Evolutionary conservation across 441 rosid species (phyloP), one percentile per base, ranked within the genome.

Genomic region (Iberis amara): DNA sequence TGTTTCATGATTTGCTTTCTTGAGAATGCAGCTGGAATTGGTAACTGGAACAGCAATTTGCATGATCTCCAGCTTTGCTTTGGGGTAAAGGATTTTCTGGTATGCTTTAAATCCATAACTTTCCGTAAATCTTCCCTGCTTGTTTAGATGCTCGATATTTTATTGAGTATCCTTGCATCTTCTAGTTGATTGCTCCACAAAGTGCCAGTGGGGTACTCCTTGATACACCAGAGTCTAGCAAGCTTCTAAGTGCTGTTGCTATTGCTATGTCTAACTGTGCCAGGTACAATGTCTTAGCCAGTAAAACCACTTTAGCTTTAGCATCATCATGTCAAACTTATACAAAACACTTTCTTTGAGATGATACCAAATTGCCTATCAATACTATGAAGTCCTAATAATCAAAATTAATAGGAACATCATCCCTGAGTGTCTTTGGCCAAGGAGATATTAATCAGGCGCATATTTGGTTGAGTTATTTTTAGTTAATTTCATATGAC

Each of bases 161-260:
- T 13, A 15, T 35, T 44, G 38, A 8, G 50, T 55, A 14, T 27
- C 24, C 59, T 55, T 68, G 56, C 59, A 27, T 61, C 64, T 43
- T 35, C 64, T 69, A 89, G 99, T 79, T 89, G 39, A 87, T 89
- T 65, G 85, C 86, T 62, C 94, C 97, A 68, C 99, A 83, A 71
- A 89, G 97, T 85, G 99, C 92, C 61, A 94, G 96, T 11, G 96
- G 97, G 39, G 96, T 94, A 57, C 79, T 94, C 70, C 95, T 89
- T 62, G 86, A 89, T 83, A 70, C 90, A 38, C 95, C 94, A 0
- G 96, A 94, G 79, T 87, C 95, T 39, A 80, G 88, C 80, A 94
- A 89, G 83, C 94, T 89, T 54, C 69, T 89, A 63, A 94, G 99
- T 70, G 79, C 94, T 13, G 85, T 80, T 66, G 95, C 97, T 64